Evolutionary conservation across 2,329 filamentous ascomycete genomes (phyloP).

Genomic region (Aspergillus terreus): DNA sequence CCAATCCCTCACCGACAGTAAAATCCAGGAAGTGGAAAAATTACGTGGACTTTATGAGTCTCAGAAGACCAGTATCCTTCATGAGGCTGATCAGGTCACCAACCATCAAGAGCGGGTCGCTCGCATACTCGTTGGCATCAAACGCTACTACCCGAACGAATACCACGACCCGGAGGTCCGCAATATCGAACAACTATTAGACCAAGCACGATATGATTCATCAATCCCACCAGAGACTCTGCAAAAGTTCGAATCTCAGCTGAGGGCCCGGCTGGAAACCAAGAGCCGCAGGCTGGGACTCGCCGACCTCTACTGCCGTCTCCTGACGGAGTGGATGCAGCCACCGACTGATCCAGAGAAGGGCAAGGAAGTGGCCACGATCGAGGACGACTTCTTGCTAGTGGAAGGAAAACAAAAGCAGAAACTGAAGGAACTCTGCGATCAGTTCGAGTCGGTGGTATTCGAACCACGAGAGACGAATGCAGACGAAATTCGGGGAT

Average conservation of each 20-base stretch:
- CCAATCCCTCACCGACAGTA: constrained; percentile 19
- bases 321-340: constrained; percentile 40
- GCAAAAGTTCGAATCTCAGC: constrained; percentile 26
- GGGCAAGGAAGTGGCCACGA: background rate
- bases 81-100: constrained; percentile 3
- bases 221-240: constrained; percentile 33
- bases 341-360: constrained; percentile 5
- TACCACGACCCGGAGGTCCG: constrained; percentile 10
- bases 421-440: constrained; percentile 33
- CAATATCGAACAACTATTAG: constrained; percentile 34
- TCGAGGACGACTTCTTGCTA: constrained; percentile 26
- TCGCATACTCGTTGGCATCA: constrained; percentile 9
- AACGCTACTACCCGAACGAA: constrained; percentile 11
- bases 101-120: constrained; percentile 3
- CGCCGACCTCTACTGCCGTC: constrained; percentile 28
- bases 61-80: constrained; percentile 14
- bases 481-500: constrained; percentile 26
- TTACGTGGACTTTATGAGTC: constrained; percentile 15
- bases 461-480: constrained; percentile 35
- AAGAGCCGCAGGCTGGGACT: constrained; percentile 34
- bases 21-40: constrained; percentile 26
- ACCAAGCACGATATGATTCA: constrained; percentile 36
- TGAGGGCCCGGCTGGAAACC: constrained; percentile 31
- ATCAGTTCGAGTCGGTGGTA: constrained; percentile 39
- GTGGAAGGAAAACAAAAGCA: constrained; percentile 35